These are phyloP conservation scores for Epichloe gansuensis DNA, from an alignment of 2,329 filamentous ascomycete genomes.

Conservation along the genomic window DNA sequence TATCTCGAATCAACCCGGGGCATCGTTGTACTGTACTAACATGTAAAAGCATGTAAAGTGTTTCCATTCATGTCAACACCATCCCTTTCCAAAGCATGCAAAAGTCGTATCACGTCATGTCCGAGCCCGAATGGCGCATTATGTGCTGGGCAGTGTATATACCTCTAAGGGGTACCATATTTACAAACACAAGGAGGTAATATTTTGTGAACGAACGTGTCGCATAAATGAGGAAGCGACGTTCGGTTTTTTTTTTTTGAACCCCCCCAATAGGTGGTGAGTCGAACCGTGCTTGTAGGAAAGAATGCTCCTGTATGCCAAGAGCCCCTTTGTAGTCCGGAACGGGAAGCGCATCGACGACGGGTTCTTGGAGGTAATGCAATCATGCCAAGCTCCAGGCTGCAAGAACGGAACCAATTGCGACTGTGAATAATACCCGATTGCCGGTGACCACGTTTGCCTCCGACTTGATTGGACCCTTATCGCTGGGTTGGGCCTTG, in stretches of 20 bases:
- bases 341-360: too few relatives aligned
- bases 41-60: background rate
- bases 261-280: too few relatives aligned
- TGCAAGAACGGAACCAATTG: background rate
- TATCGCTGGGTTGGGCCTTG: background rate
- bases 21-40: background rate
- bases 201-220: background rate
- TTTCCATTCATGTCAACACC: background rate
- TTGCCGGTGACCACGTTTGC: background rate
- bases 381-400: conserved; percentile 2
- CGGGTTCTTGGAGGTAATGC: too few relatives aligned
- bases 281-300: too few relatives aligned
- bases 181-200: background rate
- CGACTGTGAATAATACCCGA: background rate
- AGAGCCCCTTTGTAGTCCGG: too few relatives aligned
- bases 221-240: too few relatives aligned
- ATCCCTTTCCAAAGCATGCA: background rate
- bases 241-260: too few relatives aligned
- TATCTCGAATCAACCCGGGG: background rate
- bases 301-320: too few relatives aligned
- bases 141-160: background rate
- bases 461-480: background rate
- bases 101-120: background rate
- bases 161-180: background rate
- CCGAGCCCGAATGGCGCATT: too few relatives aligned